Evolutionary conservation across 2,329 filamentous ascomycete species (phyloP).

Genomic region (Fusarium austroafricanum): DNA sequence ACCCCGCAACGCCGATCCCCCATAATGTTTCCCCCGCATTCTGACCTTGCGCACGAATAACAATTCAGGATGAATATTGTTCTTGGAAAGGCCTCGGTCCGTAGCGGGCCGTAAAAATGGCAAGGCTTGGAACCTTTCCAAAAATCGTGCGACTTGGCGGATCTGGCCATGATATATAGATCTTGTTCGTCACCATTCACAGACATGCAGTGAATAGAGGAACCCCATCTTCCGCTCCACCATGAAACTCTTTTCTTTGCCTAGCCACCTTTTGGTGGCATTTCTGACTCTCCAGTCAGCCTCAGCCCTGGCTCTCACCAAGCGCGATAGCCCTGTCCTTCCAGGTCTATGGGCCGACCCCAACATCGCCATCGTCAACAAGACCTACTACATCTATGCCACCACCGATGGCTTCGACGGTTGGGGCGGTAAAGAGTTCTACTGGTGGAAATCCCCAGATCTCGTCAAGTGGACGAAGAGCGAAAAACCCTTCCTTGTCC

Average conservation of each 20-base stretch:
- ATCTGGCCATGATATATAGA: neutral
- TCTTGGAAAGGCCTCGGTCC: neutral
- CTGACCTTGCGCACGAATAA: conserved; percentile 28
- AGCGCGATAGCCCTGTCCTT: conserved; percentile 51
- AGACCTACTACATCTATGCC: conserved; percentile 60
- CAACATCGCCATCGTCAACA: conserved; percentile 58
- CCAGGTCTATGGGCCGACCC: conserved; percentile 58
- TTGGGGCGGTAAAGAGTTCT: conserved; percentile 61
- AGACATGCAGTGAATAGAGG: rapidly evolving
- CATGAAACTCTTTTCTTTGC: conserved; percentile 11
- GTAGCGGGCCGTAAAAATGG: conserved; percentile 6
- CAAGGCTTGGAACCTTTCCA: neutral
- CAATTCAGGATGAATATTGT: neutral
- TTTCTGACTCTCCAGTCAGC: neutral
- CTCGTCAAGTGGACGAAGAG: conserved; percentile 57
- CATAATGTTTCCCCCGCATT: neutral
- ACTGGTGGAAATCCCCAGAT: conserved; percentile 59
- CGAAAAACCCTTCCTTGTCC: conserved; percentile 56
- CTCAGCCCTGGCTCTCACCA: neutral
- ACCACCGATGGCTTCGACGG: conserved; percentile 59
- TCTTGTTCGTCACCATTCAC: neutral
- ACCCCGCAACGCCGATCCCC: conserved; percentile 29
- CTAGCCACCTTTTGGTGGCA: neutral
- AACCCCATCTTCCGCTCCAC: neutral
- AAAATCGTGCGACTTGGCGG: neutral